phyloP scores from a whole-genome alignment of 2,329 filamentous ascomycete species.

The Cladosporium velox region DNA sequence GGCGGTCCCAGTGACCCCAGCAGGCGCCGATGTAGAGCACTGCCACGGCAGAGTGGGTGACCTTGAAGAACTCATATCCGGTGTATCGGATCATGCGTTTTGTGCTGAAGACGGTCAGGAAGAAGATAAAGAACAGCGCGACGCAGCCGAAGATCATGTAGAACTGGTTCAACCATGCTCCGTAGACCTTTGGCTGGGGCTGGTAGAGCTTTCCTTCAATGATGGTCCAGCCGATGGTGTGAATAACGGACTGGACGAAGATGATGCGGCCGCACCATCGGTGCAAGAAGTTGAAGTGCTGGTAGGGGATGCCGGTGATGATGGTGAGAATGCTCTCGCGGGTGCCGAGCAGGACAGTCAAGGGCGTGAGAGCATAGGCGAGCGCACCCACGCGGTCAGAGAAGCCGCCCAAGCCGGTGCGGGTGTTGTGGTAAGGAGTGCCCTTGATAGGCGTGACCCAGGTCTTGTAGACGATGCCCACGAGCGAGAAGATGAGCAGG shows the following conservation, averaged over 20 bases:
- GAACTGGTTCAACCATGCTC: slow-evolving; percentile 59
- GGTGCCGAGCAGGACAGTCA: slow-evolving; percentile 67
- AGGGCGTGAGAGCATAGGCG: slow-evolving; percentile 72
- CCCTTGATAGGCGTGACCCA: too few species aligned
- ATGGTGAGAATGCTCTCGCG: slow-evolving; percentile 70
- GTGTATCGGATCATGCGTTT: slow-evolving; percentile 63
- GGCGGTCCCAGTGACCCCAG: slow-evolving; percentile 71
- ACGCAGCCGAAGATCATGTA: slow-evolving; percentile 76
- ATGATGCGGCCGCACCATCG: slow-evolving; percentile 76
- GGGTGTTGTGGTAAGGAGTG: slow-evolving; percentile 53
- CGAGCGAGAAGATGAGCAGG: slow-evolving; percentile 64
- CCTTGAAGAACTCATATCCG: slow-evolving; percentile 77
- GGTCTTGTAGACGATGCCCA: slow-evolving; percentile 61
- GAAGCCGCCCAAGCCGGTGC: slow-evolving; percentile 67
- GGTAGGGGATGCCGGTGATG: slow-evolving; percentile 72
- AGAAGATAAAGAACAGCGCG: slow-evolving; percentile 63
- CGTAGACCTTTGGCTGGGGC: slow-evolving; percentile 64
- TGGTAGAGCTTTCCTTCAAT: slow-evolving; percentile 68
- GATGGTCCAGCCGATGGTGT: slow-evolving; percentile 71
- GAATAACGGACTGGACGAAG: slow-evolving; percentile 65
- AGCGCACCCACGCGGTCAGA: slow-evolving; percentile 70
- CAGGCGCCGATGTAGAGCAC: slow-evolving; percentile 74
- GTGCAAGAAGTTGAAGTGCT: slow-evolving; percentile 76
- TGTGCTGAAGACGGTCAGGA: slow-evolving; percentile 63
- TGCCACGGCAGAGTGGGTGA: slow-evolving; percentile 71